Evolutionary conservation across 257 asterid genomes (phyloP).

Genomic region (Fraxinus americana): DNA sequence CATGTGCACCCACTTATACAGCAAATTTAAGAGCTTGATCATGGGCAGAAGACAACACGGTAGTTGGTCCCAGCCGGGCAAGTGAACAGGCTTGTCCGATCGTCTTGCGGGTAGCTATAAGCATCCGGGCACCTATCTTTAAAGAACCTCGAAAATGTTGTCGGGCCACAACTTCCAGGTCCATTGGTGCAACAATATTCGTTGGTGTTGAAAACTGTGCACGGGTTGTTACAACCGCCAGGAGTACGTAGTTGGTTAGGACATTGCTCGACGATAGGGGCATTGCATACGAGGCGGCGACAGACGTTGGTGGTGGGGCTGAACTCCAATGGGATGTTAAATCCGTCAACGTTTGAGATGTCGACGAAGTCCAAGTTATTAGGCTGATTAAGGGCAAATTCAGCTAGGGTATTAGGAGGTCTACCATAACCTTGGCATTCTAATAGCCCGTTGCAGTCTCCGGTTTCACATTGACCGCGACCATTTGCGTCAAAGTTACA

Average conservation of each 20-base stretch:
- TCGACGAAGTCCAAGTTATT: constrained; percentile 31
- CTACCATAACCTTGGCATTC: constrained; percentile 28
- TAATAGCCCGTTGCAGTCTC: constrained; percentile 29
- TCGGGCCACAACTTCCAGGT: neutral
- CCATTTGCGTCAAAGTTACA: constrained; percentile 31
- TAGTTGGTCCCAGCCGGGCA: constrained; percentile 14
- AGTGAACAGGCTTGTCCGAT: neutral
- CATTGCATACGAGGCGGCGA: neutral
- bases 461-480: constrained; percentile 30
- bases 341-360: constrained; percentile 34
- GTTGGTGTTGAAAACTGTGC: neutral
- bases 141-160: neutral
- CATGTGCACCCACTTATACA: neutral
- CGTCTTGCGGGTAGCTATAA: constrained; percentile 3
- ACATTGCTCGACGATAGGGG: neutral
- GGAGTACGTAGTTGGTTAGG: neutral
- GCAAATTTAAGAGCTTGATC: neutral
- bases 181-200: constrained; percentile 10
- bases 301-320: constrained; percentile 20
- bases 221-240: neutral
- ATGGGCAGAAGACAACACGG: constrained; percentile 5
- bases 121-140: neutral
- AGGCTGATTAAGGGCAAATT: constrained; percentile 30
- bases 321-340: constrained; percentile 33
- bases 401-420: constrained; percentile 36